Conservation (phyloP, 208 protist species). For the Tetramitus jugosus region DNA sequence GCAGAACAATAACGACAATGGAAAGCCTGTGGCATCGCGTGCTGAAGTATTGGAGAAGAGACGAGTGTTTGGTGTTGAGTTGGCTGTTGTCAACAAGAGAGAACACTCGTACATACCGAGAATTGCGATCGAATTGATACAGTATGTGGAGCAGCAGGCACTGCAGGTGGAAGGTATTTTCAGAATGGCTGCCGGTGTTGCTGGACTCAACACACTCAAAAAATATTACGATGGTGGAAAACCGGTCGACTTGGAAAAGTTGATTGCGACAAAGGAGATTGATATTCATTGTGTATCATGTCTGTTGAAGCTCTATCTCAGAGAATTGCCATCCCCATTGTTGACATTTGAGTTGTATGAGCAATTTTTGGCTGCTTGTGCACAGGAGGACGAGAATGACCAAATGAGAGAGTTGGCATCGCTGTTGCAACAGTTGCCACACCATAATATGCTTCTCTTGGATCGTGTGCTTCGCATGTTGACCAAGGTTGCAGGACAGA, state of each 20-base stretch:
- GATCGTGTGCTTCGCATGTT: background rate
- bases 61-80: background rate
- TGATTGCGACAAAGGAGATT: background rate
- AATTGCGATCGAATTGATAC: too few species aligned
- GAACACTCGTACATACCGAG: too few species aligned
- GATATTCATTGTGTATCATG: slow-evolving; percentile 4
- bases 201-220: background rate
- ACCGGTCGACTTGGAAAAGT: background rate
- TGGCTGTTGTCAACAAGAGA: background rate
- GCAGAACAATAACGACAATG: background rate
- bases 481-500: background rate
- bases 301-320: slow-evolving; percentile 7
- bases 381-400: background rate
- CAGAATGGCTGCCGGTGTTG: background rate
- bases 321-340: slow-evolving; percentile 10
- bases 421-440: background rate
- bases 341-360: background rate
- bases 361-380: background rate
- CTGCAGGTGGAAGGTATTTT: slow-evolving; percentile 3
- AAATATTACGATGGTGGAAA: background rate
- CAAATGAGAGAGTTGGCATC: background rate
- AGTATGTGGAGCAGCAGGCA: background rate
- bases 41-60: background rate
- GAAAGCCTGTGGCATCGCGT: too few species aligned
- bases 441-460: background rate